Conservation (phyloP, 2,329 filamentous ascomycete genomes). For the Periglandula ipomoeae region DNA sequence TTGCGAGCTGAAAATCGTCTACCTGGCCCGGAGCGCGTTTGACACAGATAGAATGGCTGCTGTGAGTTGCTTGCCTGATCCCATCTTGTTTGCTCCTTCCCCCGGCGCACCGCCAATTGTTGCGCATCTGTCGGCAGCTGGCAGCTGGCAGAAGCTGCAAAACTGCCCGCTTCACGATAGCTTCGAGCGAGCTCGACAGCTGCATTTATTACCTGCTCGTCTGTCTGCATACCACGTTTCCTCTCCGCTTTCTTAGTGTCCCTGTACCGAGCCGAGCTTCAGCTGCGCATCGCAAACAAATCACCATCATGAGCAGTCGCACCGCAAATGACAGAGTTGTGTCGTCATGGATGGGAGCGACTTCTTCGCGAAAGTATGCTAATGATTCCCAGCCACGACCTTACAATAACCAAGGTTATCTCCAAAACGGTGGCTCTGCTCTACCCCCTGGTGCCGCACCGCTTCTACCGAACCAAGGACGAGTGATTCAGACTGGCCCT, state of each 20-base stretch:
- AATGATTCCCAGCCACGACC: conserved; percentile 27
- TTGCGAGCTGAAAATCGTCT: conserved; percentile 5
- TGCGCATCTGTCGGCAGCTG: neutral
- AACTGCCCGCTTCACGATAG: neutral
- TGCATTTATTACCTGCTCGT: conserved; percentile 7
- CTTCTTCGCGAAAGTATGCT: conserved; percentile 13
- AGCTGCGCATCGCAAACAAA: conserved; percentile 2
- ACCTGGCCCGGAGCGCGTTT: conserved; percentile 11
- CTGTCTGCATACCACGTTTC: conserved; percentile 9
- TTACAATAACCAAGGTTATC: conserved; percentile 46
- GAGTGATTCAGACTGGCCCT: conserved; percentile 55
- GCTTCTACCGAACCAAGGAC: conserved; percentile 58
- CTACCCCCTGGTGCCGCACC: conserved; percentile 52
- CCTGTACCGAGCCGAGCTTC: neutral
- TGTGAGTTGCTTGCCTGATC: conserved; percentile 26
- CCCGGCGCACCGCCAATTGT: conserved; percentile 2
- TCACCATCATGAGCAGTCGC: conserved; percentile 4
- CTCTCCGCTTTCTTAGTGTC: conserved; percentile 4
- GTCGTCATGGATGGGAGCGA: neutral
- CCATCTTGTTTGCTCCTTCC: conserved; percentile 7
- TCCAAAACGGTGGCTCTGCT: conserved; percentile 52
- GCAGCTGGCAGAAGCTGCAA: conserved; percentile 7
- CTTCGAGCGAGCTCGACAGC: neutral
- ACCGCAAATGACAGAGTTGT: neutral
- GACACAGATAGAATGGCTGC: conserved; percentile 32